Evolutionary conservation across 106 monocot genomes (phyloP), one percentile per base, ranked within the genome.

Genomic region (Allium sativum): DNA sequence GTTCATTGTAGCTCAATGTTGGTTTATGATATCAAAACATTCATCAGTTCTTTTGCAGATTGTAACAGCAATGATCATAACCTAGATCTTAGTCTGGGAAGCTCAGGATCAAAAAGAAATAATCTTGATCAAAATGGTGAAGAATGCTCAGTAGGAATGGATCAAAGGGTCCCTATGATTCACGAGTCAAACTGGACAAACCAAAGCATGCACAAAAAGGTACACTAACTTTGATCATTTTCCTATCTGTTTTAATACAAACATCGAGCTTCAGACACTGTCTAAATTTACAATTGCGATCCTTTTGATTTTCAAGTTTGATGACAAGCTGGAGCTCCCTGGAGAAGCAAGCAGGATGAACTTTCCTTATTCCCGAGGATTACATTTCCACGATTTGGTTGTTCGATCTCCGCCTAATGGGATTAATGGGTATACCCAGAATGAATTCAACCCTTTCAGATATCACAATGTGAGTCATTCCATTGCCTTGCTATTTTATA

Each of bases 11-110:
- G 46, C 3, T 18, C n/a, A 21, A 47, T 16, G 41, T 31, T 21
- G 14, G 21, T 43, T 18, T 50, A 45, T 14, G 40, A 40, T 2
- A 3, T 55, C 55, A 55, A 55, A 11, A 14, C 4, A 42, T 47
- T 13, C 1, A 44, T 7, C 0, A 17, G 68, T 70, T 7, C 76
- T 62, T 76, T 21, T 31, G 71, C 64, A 71, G 54, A 19, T 10
- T 58, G 67, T 31, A 53, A 54, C 46, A 62, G n/a, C 4, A 79
- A 79, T 6, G 79, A 79, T 1, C 84, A 87, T 56, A 73, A 79
- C 62, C 78, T 92, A 3, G 84, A 92, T 50, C 77, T 92, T 16
- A 84, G 79, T 51, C 54, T 88, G 52, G 92, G 92, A 45, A 77
- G 66, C 50, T 79, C 87, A 12, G 66, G 77, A 18, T 83, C 76